Evolutionary conservation across 2,329 filamentous ascomycete species (phyloP).

Genomic region (Aspergillus tamarii): DNA sequence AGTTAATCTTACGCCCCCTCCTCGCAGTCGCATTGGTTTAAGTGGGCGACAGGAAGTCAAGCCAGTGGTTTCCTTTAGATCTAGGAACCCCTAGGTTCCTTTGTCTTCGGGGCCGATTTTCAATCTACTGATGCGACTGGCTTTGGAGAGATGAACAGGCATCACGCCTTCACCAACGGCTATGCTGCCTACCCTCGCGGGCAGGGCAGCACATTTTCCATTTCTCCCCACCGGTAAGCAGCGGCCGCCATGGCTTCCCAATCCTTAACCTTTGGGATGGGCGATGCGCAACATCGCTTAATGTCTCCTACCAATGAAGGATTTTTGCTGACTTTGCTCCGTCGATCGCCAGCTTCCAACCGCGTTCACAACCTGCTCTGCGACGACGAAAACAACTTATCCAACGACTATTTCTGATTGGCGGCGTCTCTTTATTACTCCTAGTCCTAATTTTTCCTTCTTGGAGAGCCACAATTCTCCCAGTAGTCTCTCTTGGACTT

Average conservation of each 20-base stretch:
- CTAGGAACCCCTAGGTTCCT: constrained; percentile 10
- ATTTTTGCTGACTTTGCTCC: not conserved
- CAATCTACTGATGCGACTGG: constrained; percentile 36
- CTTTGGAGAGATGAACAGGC: constrained; percentile 75
- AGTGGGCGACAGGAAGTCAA: constrained; percentile 10
- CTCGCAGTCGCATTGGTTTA: constrained; percentile 12
- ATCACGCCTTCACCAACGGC: constrained; percentile 83
- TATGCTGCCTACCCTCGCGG: constrained; percentile 68
- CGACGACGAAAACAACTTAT: constrained; percentile 75
- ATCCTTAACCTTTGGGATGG: not conserved
- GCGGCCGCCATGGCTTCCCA: not conserved
- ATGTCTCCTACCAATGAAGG: not conserved
- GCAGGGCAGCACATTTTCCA: constrained; percentile 74
- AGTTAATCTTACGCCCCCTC: not conserved
- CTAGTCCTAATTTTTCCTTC: constrained; percentile 77
- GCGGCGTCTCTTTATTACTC: constrained; percentile 61
- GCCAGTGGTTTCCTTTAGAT: constrained; percentile 18
- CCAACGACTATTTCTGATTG: constrained; percentile 64
- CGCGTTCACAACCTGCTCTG: constrained; percentile 73
- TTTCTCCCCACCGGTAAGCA: constrained; percentile 82
- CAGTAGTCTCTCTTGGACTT: constrained; percentile 69
- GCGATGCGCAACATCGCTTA: not conserved
- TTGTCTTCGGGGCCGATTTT: constrained; percentile 10
- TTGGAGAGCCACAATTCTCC: constrained; percentile 65
- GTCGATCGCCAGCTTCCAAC: constrained; percentile 69